Evolutionary conservation across 768 basidiomycete genomes (phyloP).

Genomic region (Tricholoma furcatifolium): DNA sequence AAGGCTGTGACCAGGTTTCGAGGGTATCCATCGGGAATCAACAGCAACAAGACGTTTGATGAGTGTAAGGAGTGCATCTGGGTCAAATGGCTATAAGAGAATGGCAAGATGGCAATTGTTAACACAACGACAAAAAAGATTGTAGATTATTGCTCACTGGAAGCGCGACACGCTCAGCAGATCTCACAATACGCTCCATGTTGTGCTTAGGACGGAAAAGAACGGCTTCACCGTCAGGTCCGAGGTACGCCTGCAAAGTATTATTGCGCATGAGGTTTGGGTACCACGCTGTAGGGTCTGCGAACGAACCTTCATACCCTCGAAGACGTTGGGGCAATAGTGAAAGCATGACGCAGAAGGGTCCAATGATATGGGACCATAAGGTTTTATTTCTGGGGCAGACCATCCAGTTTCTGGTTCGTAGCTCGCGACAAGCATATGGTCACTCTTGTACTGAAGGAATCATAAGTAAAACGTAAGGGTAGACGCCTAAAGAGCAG

Average conservation of each 20-base stretch:
- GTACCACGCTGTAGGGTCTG: not conserved
- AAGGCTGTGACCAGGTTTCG: conserved; percentile 68
- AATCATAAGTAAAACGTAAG: not conserved
- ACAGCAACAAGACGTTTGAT: conserved; percentile 71
- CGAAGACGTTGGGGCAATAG: conserved; percentile 83
- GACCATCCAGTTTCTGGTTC: conserved; percentile 67
- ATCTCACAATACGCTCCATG: conserved; percentile 76
- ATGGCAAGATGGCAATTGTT: not conserved
- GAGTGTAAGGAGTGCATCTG: conserved; percentile 62
- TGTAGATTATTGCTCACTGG: conserved; percentile 44
- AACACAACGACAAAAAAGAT: not conserved
- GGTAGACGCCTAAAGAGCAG: conserved; percentile 12
- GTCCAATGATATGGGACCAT: conserved; percentile 66
- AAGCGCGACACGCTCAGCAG: conserved; percentile 68
- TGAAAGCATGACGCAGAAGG: conserved; percentile 80
- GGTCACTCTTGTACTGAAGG: conserved; percentile 62
- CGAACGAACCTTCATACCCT: conserved; percentile 70
- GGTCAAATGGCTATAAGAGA: conserved; percentile 60
- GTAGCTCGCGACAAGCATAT: conserved; percentile 74
- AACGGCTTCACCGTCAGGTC: conserved; percentile 67
- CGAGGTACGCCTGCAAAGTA: conserved; percentile 58
- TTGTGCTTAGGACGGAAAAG: conserved; percentile 85
- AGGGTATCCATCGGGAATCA: conserved; percentile 87
- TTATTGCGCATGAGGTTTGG: not conserved
- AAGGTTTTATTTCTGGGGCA: conserved; percentile 70